Evolutionary conservation across 768 basidiomycete species (phyloP).

Genomic region (Gloeostereum incarnatum): DNA sequence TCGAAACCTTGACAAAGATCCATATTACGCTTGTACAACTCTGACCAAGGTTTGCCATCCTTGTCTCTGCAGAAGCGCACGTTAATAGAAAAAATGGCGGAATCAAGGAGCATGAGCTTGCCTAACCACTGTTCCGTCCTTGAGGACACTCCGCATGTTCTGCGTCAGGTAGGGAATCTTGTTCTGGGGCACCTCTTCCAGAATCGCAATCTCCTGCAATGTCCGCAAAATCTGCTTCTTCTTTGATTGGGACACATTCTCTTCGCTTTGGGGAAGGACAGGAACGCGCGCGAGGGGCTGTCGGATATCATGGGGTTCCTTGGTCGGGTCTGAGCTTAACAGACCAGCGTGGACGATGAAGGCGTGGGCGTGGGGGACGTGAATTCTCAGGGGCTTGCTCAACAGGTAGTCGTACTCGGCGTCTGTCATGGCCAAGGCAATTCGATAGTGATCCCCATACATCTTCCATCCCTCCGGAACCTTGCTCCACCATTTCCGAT

Average conservation of each 20-base stretch:
- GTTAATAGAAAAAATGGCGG: not conserved
- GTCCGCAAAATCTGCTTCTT: constrained; percentile 28
- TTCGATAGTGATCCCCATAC: constrained; percentile 65
- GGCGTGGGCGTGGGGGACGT: constrained; percentile 66
- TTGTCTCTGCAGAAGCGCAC: constrained; percentile 13
- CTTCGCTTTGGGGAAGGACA: constrained; percentile 17
- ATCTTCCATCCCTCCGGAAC: constrained; percentile 68
- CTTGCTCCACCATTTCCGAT: constrained; percentile 32
- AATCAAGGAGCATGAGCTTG: constrained; percentile 15
- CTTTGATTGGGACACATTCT: constrained; percentile 3
- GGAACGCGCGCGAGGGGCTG: constrained; percentile 74
- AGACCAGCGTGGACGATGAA: constrained; percentile 82
- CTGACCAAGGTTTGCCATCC: constrained; percentile 65
- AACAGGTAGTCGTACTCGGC: constrained; percentile 64
- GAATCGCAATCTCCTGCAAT: constrained; percentile 60
- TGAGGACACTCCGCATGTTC: constrained; percentile 56
- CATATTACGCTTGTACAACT: constrained; percentile 67
- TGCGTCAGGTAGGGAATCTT: constrained; percentile 64
- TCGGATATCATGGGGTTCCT: constrained; percentile 31
- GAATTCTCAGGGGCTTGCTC: constrained; percentile 63
- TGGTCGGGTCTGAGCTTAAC: constrained; percentile 60
- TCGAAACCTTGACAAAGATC: constrained; percentile 43
- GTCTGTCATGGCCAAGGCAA: constrained; percentile 60
- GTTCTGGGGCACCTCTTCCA: constrained; percentile 69
- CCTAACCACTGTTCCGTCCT: constrained; percentile 35